These are phyloP conservation scores for Nakazawaea wyomingensis DNA, from an alignment of 805 yeast genomes.

Conservation along the genomic window DNA sequence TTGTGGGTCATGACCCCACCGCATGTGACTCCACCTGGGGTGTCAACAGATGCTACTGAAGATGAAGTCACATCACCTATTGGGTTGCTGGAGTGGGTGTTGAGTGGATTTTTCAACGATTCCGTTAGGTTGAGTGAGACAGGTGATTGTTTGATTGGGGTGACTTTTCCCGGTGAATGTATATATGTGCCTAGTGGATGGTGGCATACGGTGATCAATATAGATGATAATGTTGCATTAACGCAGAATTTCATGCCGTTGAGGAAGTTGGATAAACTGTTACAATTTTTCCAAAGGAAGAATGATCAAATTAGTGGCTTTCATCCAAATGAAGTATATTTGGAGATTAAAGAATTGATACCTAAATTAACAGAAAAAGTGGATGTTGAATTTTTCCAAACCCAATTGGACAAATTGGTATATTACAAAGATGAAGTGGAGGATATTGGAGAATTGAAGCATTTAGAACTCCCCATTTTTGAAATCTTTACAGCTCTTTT, in stretches of 20 bases:
- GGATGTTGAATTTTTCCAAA: constrained; percentile 8
- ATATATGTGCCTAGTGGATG: constrained; percentile 92
- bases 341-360: constrained; percentile 29
- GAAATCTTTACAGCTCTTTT: constrained; percentile 55
- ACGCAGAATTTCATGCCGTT: constrained; percentile 85
- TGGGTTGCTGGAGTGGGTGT: constrained; percentile 90
- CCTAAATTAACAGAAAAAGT: constrained; percentile 15
- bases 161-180: constrained; percentile 78
- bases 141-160: constrained; percentile 54
- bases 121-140: constrained; percentile 45
- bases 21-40: constrained; percentile 74
- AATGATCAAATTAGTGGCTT: constrained; percentile 78
- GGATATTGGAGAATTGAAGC: constrained; percentile 56
- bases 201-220: constrained; percentile 94
- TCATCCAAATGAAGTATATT: constrained; percentile 46
- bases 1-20: constrained; percentile 92
- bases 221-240: constrained; percentile 77
- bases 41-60: constrained; percentile 67
- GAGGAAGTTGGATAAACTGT: constrained; percentile 53
- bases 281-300: constrained; percentile 63
- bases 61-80: constrained; percentile 88
- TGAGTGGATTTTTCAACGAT: constrained; percentile 76
- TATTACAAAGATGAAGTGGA: constrained; percentile 34
- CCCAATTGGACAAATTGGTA: constrained; percentile 18
- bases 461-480: constrained; percentile 47